Percentiles rank a stretch among this genome's conserved stretches.
phyloP scores from a whole-genome alignment of 768 basidiomycete genomes.

The Strobilomyces confusus region DNA sequence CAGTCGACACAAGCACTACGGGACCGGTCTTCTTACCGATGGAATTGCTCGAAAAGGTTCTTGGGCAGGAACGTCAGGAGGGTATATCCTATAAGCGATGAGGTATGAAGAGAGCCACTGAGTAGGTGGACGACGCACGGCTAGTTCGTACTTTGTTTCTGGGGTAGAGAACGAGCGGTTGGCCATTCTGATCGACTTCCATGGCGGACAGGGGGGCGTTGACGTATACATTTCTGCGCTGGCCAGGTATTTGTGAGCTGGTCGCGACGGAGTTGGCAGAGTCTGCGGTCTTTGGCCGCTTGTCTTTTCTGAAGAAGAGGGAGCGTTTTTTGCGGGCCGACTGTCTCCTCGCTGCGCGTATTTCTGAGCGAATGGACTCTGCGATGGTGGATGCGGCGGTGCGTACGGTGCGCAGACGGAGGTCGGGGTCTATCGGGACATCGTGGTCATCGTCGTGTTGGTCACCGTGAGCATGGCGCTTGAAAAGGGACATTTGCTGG shows the following conservation, averaged over 20 bases:
- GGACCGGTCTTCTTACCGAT: slow-evolving; percentile 48
- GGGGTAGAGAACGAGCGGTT: slow-evolving; percentile 74
- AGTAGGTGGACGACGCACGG: slow-evolving; percentile 53
- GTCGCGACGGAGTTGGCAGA: slow-evolving; percentile 29
- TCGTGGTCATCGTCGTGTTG: slow-evolving; percentile 59
- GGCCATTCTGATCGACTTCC: slow-evolving; percentile 68
- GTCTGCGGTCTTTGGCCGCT: slow-evolving; percentile 33
- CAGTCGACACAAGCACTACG: neutral
- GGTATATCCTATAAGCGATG: slow-evolving; percentile 68
- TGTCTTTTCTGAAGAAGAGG: slow-evolving; percentile 58
- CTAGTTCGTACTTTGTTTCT: slow-evolving; percentile 94
- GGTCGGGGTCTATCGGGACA: slow-evolving; percentile 73
- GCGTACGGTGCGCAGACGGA: slow-evolving; percentile 86
- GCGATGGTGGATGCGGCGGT: slow-evolving; percentile 90
- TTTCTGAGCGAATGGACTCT: slow-evolving; percentile 79
- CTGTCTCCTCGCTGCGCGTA: slow-evolving; percentile 55
- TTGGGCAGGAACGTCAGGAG: slow-evolving; percentile 87
- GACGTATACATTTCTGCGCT: slow-evolving; percentile 74
- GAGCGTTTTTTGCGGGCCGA: slow-evolving; percentile 44
- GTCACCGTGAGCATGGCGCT: slow-evolving; percentile 34
- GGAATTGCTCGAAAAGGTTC: slow-evolving; percentile 93
- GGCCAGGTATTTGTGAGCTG: slow-evolving; percentile 40
- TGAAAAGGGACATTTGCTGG: slow-evolving; percentile 35
- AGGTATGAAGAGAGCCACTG: neutral
- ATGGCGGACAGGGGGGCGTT: slow-evolving; percentile 62